phyloP scores from a whole-genome alignment of 768 basidiomycete genomes.

The Exsudoporus frostii region DNA sequence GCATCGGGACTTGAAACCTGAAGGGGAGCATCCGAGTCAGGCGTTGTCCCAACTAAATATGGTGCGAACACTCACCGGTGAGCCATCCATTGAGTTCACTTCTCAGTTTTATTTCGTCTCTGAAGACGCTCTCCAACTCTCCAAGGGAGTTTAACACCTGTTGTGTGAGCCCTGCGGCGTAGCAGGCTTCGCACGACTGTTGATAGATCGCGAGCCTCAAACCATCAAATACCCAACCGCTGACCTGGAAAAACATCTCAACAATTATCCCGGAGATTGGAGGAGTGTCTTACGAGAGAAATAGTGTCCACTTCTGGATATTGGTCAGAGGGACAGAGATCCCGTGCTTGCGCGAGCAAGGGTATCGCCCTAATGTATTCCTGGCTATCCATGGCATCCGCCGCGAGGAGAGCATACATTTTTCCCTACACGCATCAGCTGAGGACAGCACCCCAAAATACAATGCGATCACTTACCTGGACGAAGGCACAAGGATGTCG shows the following conservation, averaged over 20 bases:
- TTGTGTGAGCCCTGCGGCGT: background rate
- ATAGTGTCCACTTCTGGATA: constrained; percentile 7
- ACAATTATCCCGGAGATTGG: background rate
- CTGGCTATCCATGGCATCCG: background rate
- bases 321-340: constrained; percentile 9
- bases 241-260: constrained; percentile 4
- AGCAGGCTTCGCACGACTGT: constrained; percentile 11
- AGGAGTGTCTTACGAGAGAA: constrained; percentile 13
- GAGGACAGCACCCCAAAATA: background rate
- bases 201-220: constrained; percentile 7
- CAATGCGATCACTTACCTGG: constrained; percentile 4
- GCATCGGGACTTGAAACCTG: constrained; percentile 13
- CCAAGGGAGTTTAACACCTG: background rate
- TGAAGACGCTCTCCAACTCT: constrained; percentile 4
- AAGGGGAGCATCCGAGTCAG: background rate
- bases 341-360: constrained; percentile 5
- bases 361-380: background rate
- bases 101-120: constrained; percentile 6
- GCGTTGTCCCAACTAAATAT: background rate
- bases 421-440: constrained; percentile 7
- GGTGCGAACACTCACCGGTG: background rate
- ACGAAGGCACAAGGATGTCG: constrained; percentile 7
- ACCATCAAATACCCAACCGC: constrained; percentile 15
- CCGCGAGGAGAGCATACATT: constrained; percentile 12
- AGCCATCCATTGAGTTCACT: constrained; percentile 7